These are phyloP conservation scores for Amanita molliuscula DNA, from an alignment of 768 basidiomycete genomes.

Conservation along the genomic window DNA sequence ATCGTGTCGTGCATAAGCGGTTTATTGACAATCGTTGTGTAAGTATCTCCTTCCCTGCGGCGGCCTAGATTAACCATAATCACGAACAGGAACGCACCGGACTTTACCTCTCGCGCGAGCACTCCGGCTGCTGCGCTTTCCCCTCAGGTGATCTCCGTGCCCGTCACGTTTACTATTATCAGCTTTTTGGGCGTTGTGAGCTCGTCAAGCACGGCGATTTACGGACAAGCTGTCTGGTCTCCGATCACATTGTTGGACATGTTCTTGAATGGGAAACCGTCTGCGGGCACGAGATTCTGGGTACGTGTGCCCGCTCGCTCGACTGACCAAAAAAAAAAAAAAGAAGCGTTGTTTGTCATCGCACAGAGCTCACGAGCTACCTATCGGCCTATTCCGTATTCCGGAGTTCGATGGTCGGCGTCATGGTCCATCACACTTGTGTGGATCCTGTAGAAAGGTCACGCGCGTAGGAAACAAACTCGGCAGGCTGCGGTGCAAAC, in stretches of 20 bases:
- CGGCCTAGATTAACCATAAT: neutral
- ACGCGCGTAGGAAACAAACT: no score
- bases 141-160: conserved; percentile 63
- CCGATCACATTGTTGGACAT: conserved; percentile 61
- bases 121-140: conserved; percentile 46
- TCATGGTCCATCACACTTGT: conserved; percentile 53
- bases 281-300: conserved; percentile 56
- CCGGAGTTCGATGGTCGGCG: conserved; percentile 70
- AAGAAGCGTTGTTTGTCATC: conserved; percentile 69
- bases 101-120: conserved; percentile 58
- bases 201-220: conserved; percentile 66
- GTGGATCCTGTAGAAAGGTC: no score
- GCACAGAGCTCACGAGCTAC: conserved; percentile 76
- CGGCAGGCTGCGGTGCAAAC: no score
- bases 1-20: conserved; percentile 75
- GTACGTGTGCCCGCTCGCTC: conserved; percentile 22
- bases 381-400: conserved; percentile 77
- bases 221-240: conserved; percentile 70
- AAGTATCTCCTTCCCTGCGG: conserved; percentile 14
- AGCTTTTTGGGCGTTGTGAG: conserved; percentile 75
- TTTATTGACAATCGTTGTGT: conserved; percentile 66
- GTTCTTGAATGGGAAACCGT: conserved; percentile 57
- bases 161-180: conserved; percentile 62
- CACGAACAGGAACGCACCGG: conserved; percentile 51
- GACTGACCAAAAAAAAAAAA: no score